Evolutionary conservation across 805 yeast genomes (phyloP).

Genomic region (Gaillardinia entomophila): DNA sequence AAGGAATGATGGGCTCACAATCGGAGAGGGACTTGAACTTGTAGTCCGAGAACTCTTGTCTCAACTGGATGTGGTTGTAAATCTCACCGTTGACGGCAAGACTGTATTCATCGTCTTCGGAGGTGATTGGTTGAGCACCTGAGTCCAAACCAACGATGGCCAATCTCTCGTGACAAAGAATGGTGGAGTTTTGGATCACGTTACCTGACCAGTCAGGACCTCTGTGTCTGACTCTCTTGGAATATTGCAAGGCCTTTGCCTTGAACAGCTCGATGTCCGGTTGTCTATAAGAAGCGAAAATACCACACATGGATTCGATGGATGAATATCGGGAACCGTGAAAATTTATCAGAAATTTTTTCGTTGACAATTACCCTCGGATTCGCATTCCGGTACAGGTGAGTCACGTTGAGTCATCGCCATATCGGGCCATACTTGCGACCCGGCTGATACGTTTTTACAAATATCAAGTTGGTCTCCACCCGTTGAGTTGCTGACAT

Average conservation of each 20-base stretch:
- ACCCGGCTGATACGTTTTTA: no score
- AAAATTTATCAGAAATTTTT: no score
- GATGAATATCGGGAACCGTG: no score
- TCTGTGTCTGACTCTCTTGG: slow-evolving; percentile 94
- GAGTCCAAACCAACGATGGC: slow-evolving; percentile 96
- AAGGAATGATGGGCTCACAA: slow-evolving; percentile 96
- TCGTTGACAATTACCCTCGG: no score
- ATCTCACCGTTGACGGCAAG: slow-evolving; percentile 97
- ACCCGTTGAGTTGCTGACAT: no score
- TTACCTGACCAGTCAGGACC: slow-evolving; percentile 99
- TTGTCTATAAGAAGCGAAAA: slow-evolving; percentile 86
- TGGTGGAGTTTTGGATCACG: slow-evolving; percentile 68
- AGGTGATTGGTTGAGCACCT: slow-evolving; percentile 96
- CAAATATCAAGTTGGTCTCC: no score
- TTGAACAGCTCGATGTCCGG: slow-evolving; percentile 77
- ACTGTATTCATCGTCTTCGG: slow-evolving; percentile 64
- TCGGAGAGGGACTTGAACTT: slow-evolving; percentile 81
- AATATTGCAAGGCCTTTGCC: slow-evolving; percentile 79
- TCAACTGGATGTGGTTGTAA: slow-evolving; percentile 88
- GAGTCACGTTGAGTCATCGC: no score
- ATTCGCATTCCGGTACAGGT: no score
- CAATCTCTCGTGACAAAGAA: slow-evolving; percentile 90
- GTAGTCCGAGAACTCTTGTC: slow-evolving; percentile 71
- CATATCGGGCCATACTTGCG: no score
- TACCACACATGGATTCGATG: slow-evolving; percentile 99